A percentile compares a stretch with the other conserved stretches of the same genome.
phyloP scores from a whole-genome alignment of 768 basidiomycete species.

The Chalciporus chontae region DNA sequence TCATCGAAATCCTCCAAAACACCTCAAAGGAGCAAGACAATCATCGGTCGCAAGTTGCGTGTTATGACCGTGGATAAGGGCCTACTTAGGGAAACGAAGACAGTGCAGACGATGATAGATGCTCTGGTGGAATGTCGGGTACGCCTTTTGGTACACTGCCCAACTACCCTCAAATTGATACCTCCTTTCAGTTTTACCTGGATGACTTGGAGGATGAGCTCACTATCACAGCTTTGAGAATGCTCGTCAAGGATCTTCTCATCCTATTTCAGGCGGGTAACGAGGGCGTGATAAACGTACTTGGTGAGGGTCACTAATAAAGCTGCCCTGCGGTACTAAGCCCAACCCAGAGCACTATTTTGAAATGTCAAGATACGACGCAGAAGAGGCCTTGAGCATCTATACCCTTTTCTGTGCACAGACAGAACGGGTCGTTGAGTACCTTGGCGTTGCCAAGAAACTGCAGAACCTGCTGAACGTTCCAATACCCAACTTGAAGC shows the following conservation, averaged over 20 bases:
- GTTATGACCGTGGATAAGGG: conserved; percentile 96
- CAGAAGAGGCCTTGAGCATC: conserved; percentile 74
- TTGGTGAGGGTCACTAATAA: conserved; percentile 49
- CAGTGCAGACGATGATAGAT: conserved; percentile 89
- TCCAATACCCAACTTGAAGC: conserved; percentile 89
- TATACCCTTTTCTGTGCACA: conserved; percentile 95
- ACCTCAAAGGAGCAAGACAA: conserved; percentile 66
- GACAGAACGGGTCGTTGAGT: conserved; percentile 91
- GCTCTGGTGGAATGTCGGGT: conserved; percentile 84
- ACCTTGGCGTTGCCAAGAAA: conserved; percentile 87
- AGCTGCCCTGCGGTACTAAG: conserved; percentile 12
- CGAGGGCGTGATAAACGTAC: conserved; percentile 84
- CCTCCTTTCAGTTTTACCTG: conserved; percentile 71
- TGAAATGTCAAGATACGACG: conserved; percentile 96
- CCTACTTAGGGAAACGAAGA: conserved; percentile 84
- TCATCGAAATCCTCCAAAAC: conserved; percentile 34
- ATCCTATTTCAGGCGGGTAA: conserved; percentile 96
- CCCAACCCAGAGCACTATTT: conserved; percentile 80
- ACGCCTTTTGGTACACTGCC: conserved; percentile 30
- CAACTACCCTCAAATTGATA: neutral
- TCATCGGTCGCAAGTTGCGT: conserved; percentile 79
- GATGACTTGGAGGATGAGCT: conserved; percentile 93
- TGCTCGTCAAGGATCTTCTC: conserved; percentile 94
- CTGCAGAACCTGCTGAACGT: conserved; percentile 92
- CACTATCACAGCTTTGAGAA: conserved; percentile 79